phyloP scores from a whole-genome alignment of 305 asterid species.

The Coffea humblotiana region DNA sequence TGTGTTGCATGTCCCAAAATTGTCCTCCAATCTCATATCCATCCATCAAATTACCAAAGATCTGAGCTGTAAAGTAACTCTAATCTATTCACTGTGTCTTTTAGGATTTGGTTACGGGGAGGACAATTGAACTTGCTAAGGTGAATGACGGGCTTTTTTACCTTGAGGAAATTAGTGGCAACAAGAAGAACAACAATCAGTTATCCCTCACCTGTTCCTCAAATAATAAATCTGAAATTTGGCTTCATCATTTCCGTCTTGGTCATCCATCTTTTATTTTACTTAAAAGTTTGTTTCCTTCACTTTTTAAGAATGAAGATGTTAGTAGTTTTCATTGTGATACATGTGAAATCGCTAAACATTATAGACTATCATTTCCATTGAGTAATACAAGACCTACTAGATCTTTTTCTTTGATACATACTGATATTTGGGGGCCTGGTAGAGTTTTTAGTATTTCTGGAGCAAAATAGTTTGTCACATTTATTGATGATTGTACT shows the following conservation, averaged over 20 bases:
- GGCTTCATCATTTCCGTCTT: not conserved
- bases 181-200: not conserved
- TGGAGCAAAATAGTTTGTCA: too few species aligned
- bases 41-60: too few species aligned
- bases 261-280: conserved; percentile 9
- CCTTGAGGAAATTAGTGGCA: not conserved
- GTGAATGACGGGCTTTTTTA: not conserved
- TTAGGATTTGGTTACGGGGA: not conserved
- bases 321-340: not conserved
- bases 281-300: not conserved
- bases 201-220: not conserved
- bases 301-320: not conserved
- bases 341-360: not conserved
- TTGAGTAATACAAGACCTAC: not conserved
- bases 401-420: not conserved
- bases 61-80: too few species aligned
- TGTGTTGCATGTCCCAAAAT: too few species aligned
- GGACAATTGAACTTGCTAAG: not conserved
- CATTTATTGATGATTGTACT: too few species aligned
- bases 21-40: too few species aligned
- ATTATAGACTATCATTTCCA: not conserved
- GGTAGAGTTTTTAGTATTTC: not conserved
- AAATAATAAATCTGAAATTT: not conserved
- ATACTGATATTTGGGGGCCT: not conserved
- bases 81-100: not conserved